Percentiles rank a stretch among this genome's conserved stretches.
phyloP scores from a whole-genome alignment of 75 land plant genomes.

The Chamaecyparis obtusa region DNA sequence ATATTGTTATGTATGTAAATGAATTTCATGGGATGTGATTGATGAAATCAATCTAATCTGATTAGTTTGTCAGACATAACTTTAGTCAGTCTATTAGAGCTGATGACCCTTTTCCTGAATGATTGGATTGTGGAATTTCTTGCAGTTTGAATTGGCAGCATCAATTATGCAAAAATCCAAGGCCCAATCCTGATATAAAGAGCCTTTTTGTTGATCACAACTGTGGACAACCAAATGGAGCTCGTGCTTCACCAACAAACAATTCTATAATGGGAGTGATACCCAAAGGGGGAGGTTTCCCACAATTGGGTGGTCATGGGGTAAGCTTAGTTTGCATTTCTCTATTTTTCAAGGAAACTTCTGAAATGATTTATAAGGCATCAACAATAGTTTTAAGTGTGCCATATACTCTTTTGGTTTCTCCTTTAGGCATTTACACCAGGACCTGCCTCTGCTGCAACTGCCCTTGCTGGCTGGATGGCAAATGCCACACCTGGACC shows the following conservation, averaged over 20 bases:
- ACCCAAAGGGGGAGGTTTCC: slow-evolving; percentile 59
- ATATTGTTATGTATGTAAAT: not conserved
- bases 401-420: not conserved
- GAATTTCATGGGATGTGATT: not conserved
- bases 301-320: slow-evolving; percentile 58
- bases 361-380: not conserved
- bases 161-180: slow-evolving; percentile 88
- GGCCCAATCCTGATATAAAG: slow-evolving; percentile 89
- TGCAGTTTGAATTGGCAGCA: slow-evolving; percentile 94
- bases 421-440: slow-evolving; percentile 63
- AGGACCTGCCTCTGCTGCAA: slow-evolving; percentile 55
- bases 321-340: slow-evolving; percentile 29
- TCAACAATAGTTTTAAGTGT: not conserved
- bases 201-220: slow-evolving; percentile 85
- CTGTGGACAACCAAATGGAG: slow-evolving; percentile 88
- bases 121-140: slow-evolving; percentile 5
- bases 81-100: not conserved
- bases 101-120: not conserved
- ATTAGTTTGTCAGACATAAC: not conserved
- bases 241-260: slow-evolving; percentile 72
- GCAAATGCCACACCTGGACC: slow-evolving; percentile 64
- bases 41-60: not conserved
- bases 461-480: slow-evolving; percentile 88
- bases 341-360: not conserved
- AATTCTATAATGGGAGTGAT: slow-evolving; percentile 50